Base-by-base conservation (phyloP, 129 eudicot genomes). In the Escallonia rubra region DNA sequence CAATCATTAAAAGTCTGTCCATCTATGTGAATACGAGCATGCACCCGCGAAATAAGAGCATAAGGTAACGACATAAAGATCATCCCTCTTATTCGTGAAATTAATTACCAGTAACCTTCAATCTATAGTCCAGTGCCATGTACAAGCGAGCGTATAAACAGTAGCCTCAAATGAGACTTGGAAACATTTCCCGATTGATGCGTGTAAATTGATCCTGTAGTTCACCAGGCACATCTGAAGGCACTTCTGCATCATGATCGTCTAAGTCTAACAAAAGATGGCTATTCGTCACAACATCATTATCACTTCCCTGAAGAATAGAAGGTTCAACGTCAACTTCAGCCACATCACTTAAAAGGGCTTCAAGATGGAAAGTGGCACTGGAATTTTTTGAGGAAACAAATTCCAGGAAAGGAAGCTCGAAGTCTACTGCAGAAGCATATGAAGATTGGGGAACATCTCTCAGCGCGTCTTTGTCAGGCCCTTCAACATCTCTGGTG, bases 341-440 rank as follows among this genome's bases (percentile, higher is more conserved):
- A 60, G 69, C 42, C 13, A 50, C 42, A 38, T 78, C 76, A 60
- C 62, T 60, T 57, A 81, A 65, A 76, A 90, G 88, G 71, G 82
- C 79, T 76, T 81, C 89, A 57, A 90, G 81, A 52, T 78, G 66
- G 34, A 74, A 67, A 64, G 63, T 68, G 8, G 72, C 55, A 45
- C 54, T 42, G 46, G 65, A 62, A 48, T 34, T 44, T 44, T 58
- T 76, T 53, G 61, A 13, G 14, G 78, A 72, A 69, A 66, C 49
- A 72, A 90, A 90, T 69, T 84, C 82, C 67, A 86, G 84, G 23
- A 90, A 77, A 43, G 88, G 87, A 68, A 80, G 56, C 16, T 76
- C 85, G 61, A 86, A 84, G 68, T 86, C 95, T 16, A 86, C 66
- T 2, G 14, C 39, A 57, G 82, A 65, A 59, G 70, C 34, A 49